A percentile compares a stretch with the other conserved stretches of the same genome.
These are phyloP conservation scores for Silene conica DNA, from an alignment of 148 eudicot species.

Conservation along the genomic window DNA sequence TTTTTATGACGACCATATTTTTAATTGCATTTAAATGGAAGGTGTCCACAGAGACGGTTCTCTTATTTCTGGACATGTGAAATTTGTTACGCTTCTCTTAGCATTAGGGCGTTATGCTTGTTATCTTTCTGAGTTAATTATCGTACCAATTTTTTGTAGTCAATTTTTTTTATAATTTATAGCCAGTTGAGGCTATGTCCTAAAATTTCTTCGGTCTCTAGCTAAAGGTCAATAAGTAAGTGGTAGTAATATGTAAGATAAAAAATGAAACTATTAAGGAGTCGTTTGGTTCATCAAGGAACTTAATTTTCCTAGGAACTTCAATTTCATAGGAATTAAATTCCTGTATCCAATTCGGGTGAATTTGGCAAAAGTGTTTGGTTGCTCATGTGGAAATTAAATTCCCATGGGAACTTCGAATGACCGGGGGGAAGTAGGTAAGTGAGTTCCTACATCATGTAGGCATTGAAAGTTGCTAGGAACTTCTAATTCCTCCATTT, in stretches of 20 bases:
- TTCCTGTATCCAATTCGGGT: too few relatives aligned
- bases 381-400: too few relatives aligned
- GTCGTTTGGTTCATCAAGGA: too few relatives aligned
- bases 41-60: not conserved
- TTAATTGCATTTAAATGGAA: not conserved
- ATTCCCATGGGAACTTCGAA: too few relatives aligned
- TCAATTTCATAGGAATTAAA: too few relatives aligned
- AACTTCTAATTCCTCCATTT: too few relatives aligned
- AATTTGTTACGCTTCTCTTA: not conserved
- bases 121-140: not conserved
- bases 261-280: not conserved
- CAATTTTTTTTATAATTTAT: not conserved
- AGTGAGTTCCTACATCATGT: too few relatives aligned
- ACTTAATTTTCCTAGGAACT: too few relatives aligned
- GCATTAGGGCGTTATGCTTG: not conserved
- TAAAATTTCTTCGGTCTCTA: not conserved
- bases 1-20: not conserved
- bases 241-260: not conserved
- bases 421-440: too few relatives aligned
- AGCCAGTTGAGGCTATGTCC: not conserved
- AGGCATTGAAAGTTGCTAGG: too few relatives aligned
- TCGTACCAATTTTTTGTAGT: not conserved
- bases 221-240: not conserved
- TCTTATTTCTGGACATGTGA: not conserved
- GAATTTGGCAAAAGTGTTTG: too few relatives aligned